Evolutionary conservation across 2,329 filamentous ascomycete genomes (phyloP), one percentile per base, ranked within the genome.

Genomic region (Endothia cerciana): DNA sequence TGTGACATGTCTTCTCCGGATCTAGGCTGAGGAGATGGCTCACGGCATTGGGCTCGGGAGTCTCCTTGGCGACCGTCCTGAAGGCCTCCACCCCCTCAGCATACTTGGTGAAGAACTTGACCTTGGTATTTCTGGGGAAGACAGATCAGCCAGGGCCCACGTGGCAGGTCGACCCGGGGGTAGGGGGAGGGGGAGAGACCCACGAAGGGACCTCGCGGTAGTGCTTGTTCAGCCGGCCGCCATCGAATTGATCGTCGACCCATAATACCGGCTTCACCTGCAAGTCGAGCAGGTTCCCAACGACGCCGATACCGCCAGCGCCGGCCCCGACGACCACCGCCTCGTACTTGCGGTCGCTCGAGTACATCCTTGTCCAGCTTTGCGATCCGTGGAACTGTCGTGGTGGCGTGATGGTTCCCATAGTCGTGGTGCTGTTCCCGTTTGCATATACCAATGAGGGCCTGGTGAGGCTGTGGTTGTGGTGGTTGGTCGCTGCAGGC

Each of bases 241-340:
- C 86, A 30, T 82, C 75, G 71, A 89, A 88, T 2, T 74, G 72
- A 41, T 85, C 80, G 71, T 89, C 87, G 49, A 88, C 78, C 87
- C 87, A 89, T 59, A 89, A 80, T 17, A 81, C 81, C 10, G 77
- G 74, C 8, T 82, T 76, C 57, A 81, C 65, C 30, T 63, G 79
- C 40, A 81, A 79, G 71, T 89, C 85, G 22, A 89, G 78, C 22
- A 89, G 75, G 70, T 87, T 88, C n/a, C 87, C 87, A 30, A 89
- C 79, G 7, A 82, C 83, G 3, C 85, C 86, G 64, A 89, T 81
- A 64, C 87, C 87, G 53, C 68, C 65, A 0, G 66, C 25, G 1
- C 66, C 66, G 15, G 60, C 66, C n/a, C 66, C 66, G 7, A 68
- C 66, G 38, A 68, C 71, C 28, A 72, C 66, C 13, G 71, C 63